These are phyloP conservation scores for Euphorbia lathyris DNA, from an alignment of 345 rosid species.

Conservation along the genomic window DNA sequence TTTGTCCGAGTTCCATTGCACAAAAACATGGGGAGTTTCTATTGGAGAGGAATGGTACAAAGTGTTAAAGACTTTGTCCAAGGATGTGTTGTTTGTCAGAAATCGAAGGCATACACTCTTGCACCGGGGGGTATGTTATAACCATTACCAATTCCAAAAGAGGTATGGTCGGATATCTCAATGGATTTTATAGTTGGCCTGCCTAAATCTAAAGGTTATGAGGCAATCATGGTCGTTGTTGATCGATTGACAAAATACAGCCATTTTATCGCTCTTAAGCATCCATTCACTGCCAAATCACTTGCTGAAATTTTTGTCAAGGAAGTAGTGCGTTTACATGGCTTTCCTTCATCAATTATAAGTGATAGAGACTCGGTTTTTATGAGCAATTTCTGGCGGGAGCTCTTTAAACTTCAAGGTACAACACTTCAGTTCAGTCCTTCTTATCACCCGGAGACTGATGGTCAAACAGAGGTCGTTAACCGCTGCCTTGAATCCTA, in stretches of 20 bases:
- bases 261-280: background rate
- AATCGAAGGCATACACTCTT: background rate
- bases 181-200: background rate
- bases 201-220: background rate
- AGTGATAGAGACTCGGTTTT: background rate
- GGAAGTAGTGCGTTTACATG: background rate
- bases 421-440: background rate
- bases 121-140: background rate
- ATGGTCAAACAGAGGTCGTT: background rate
- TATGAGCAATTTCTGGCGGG: background rate
- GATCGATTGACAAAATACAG: background rate
- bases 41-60: background rate
- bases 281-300: background rate
- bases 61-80: background rate
- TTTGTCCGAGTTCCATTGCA: background rate
- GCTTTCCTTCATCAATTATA: background rate
- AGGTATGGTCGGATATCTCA: background rate
- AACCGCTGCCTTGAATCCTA: too few relatives aligned
- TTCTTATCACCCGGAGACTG: background rate
- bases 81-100: background rate
- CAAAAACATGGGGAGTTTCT: background rate
- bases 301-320: background rate
- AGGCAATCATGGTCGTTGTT: background rate
- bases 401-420: background rate
- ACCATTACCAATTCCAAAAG: background rate